Evolutionary conservation across 1,284 basidiomycete species (phyloP).

Genomic region (Trametes sp.): DNA sequence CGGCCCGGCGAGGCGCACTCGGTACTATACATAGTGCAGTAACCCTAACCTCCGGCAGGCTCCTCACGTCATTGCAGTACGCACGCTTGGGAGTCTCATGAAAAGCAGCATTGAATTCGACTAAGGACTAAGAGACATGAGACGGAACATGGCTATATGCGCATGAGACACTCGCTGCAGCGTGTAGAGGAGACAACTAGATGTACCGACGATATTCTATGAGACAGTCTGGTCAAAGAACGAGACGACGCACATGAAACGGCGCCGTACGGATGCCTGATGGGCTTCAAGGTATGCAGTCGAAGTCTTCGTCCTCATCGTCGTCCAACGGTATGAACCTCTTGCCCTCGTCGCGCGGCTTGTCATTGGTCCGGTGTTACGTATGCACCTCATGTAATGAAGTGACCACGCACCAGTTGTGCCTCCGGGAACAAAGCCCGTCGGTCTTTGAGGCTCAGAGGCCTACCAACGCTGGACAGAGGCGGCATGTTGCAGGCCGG

Average conservation of each 20-base stretch:
- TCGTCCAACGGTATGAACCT: constrained; percentile 41
- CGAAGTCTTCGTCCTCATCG: constrained; percentile 39
- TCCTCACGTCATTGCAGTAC: too few relatives aligned
- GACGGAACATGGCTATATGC: too few relatives aligned
- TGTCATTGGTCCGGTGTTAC: neutral
- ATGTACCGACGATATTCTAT: too few relatives aligned
- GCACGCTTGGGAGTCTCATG: too few relatives aligned
- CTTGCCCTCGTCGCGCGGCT: constrained; percentile 35
- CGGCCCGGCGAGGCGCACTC: neutral
- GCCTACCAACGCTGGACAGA: constrained; percentile 22
- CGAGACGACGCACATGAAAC: neutral
- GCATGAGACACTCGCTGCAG: too few relatives aligned
- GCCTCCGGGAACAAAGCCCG: constrained; percentile 30
- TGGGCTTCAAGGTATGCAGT: neutral
- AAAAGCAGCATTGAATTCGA: too few relatives aligned
- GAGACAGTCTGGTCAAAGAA: too few relatives aligned
- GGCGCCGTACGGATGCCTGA: too few relatives aligned
- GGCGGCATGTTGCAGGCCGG: constrained; percentile 7
- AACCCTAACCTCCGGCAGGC: too few relatives aligned
- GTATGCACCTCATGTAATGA: neutral
- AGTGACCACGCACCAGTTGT: constrained; percentile 27
- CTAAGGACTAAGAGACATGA: too few relatives aligned
- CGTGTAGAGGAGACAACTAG: too few relatives aligned
- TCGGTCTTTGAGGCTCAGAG: constrained; percentile 39
- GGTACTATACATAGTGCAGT: too few relatives aligned